phyloP scores from a whole-genome alignment of 169 alveolate species.

The Plasmodium adleri region DNA sequence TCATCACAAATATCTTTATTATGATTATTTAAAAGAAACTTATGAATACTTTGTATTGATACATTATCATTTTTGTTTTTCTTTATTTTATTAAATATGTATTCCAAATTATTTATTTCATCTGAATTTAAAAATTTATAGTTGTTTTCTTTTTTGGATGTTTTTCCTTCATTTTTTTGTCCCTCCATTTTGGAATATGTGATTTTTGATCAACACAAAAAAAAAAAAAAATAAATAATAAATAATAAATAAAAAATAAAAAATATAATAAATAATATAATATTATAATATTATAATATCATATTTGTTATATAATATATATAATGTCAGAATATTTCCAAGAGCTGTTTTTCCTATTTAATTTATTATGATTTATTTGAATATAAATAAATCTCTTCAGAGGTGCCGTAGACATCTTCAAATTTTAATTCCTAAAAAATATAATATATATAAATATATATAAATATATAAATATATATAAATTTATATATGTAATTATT shows the following conservation, averaged over 20 bases:
- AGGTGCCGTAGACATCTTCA: conserved; percentile 69
- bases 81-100: conserved; percentile 55
- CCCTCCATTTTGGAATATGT: conserved; percentile 43
- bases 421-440: conserved; percentile 50
- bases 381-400: conserved; percentile 59
- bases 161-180: conserved; percentile 2
- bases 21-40: conserved; percentile 36
- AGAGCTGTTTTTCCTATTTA: not conserved
- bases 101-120: conserved; percentile 67
- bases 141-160: conserved; percentile 34
- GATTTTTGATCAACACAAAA: not conserved
- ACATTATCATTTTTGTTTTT: conserved; percentile 44
- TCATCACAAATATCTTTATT: conserved; percentile 48
- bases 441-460: not conserved
- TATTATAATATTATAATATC: too few relatives aligned
- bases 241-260: not conserved
- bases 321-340: too few relatives aligned
- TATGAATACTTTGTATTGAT: conserved; percentile 37
- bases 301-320: too few relatives aligned
- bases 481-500: not conserved
- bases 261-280: not conserved
- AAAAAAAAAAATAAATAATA: not conserved
- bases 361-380: conserved; percentile 11
- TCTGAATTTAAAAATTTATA: conserved; percentile 64
- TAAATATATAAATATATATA: not conserved